phyloP scores from a whole-genome alignment of 306 rosid species.

The Acacia acuminata region DNA sequence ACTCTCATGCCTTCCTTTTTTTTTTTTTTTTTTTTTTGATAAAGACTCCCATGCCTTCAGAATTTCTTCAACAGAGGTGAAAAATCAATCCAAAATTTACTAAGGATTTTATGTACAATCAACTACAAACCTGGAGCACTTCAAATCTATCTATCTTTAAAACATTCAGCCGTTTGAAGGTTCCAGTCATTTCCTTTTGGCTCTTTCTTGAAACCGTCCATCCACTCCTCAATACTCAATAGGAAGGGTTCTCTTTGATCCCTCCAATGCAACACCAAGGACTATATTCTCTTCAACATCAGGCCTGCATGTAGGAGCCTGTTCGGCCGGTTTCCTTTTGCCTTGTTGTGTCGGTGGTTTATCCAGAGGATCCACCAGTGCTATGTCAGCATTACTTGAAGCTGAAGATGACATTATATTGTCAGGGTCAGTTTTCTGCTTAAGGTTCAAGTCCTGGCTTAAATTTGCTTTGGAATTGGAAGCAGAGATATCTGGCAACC shows the following conservation, averaged over 20 bases:
- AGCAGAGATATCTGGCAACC: slow-evolving; percentile 34
- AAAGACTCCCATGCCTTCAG: too few species aligned
- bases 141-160: slow-evolving; percentile 48
- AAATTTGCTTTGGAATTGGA: slow-evolving; percentile 16
- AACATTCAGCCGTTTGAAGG: slow-evolving; percentile 48
- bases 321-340: slow-evolving; percentile 51
- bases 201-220: slow-evolving; percentile 39
- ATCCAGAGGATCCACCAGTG: slow-evolving; percentile 38
- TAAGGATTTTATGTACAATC: too few species aligned
- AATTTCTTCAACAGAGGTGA: too few species aligned
- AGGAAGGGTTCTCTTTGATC: slow-evolving; percentile 93
- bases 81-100: too few species aligned
- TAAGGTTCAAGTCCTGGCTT: slow-evolving; percentile 27
- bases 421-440: slow-evolving; percentile 37
- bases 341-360: slow-evolving; percentile 51
- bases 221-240: slow-evolving; percentile 55
- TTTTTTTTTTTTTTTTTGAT: too few species aligned
- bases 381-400: slow-evolving; percentile 47
- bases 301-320: slow-evolving; percentile 46
- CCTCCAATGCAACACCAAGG: slow-evolving; percentile 93
- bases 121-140: slow-evolving; percentile 33
- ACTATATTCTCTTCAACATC: slow-evolving; percentile 80
- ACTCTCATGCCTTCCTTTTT: too few species aligned
- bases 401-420: slow-evolving; percentile 40
- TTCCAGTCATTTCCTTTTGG: slow-evolving; percentile 64